Evolutionary conservation across 352 stramenopile genomes (phyloP), one percentile per base, ranked within the genome.

Genomic region (Phytophthora ramorum): DNA sequence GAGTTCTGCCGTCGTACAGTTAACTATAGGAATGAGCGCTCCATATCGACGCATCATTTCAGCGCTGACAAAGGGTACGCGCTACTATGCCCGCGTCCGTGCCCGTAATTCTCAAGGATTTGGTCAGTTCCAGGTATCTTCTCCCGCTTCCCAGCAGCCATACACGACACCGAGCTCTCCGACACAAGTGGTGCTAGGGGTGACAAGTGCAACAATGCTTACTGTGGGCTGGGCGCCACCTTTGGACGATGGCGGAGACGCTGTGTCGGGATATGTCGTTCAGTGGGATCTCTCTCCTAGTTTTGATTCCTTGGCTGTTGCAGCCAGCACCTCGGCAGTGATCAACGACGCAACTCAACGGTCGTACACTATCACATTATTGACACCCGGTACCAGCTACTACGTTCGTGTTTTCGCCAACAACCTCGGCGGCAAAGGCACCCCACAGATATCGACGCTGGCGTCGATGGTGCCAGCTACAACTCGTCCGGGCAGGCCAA

Each of bases 251-350:
- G 95, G 95, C 17, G 95, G 96, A 48, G 92, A 98, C 51, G 51
- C 69, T 1, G 85, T 99, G 45, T 94, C 83, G 0, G 83, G 83
- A 9, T 99, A 98, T 56, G 56, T 93, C 4, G 81, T 99, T 10
- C 90, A 98, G 65, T 99, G 95, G 93, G 94, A 98, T 65, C 90
- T 93, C 24, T 84, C 83, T 7, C 63, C 83, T 22, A 87, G 71
- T 30, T 99, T 98, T 62, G 87, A 95, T 50, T 97, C 88, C 19
- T 70, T 93, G 7, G 85, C 77, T 1, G 66, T 79, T 28, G 71
- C 84, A 13, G 75, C 77, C 2, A 62, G 58, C 47, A 95, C 85
- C 12, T 91, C 81, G 10, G 79, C 82, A 51, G 68, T 66, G 26
- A 81, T 93, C 47, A 75, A 62, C 3, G 83, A 92, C 54, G 73